Evolutionary conservation across 306 rosid species (phyloP).

Genomic region (Datisca glomerata): DNA sequence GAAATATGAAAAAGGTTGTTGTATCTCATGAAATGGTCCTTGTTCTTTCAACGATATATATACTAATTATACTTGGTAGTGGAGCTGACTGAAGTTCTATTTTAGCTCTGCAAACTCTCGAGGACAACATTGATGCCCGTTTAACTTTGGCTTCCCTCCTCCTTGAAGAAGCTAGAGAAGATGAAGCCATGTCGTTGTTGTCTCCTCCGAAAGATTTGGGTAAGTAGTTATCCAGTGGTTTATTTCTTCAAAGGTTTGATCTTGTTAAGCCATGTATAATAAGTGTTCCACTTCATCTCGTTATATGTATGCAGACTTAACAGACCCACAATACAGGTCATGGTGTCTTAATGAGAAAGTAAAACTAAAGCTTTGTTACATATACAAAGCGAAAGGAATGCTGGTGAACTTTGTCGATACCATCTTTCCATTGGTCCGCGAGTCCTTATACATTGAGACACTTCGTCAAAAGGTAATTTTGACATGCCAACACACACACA

Average conservation of each 20-base stretch:
- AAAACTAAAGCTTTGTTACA: constrained; percentile 34
- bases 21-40: too few species aligned
- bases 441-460: constrained; percentile 27
- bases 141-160: constrained; percentile 74
- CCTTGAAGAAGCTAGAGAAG: constrained; percentile 63
- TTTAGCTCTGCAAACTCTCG: constrained; percentile 52
- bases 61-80: constrained; percentile 1
- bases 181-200: constrained; percentile 67
- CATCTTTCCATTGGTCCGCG: constrained; percentile 28
- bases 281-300: constrained; percentile 1
- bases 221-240: constrained; percentile 13
- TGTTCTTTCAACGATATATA: too few species aligned
- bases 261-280: constrained; percentile 3
- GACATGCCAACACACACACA: too few species aligned
- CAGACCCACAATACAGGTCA: constrained; percentile 38
- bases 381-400: constrained; percentile 33
- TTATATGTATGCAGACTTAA: constrained; percentile 30
- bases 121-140: constrained; percentile 59
- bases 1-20: too few species aligned
- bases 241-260: constrained; percentile 13
- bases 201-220: constrained; percentile 54
- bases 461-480: constrained; percentile 27
- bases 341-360: constrained; percentile 67
- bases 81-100: constrained; percentile 15
- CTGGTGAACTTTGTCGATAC: constrained; percentile 28